These are phyloP conservation scores for Cucumis hystrix DNA, from an alignment of 306 rosid species.

Conservation along the genomic window DNA sequence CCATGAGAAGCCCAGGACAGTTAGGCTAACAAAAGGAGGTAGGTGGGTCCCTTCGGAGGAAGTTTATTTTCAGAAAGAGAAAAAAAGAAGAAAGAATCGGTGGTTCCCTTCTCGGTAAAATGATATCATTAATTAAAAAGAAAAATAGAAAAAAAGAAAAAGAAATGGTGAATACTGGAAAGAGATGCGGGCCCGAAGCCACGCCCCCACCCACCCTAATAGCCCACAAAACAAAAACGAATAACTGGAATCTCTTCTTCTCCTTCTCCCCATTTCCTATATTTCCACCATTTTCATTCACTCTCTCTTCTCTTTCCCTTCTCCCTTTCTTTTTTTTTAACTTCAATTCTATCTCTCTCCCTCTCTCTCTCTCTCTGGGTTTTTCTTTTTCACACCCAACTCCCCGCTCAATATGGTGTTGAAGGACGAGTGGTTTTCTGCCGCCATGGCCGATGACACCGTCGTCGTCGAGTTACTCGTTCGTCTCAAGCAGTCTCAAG, in stretches of 20 bases:
- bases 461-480: constrained; percentile 40
- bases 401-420: background rate
- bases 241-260: background rate
- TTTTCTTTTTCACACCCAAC: background rate
- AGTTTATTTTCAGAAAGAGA: background rate
- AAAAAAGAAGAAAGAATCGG: background rate
- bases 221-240: background rate
- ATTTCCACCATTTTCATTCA: background rate
- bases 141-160: background rate
- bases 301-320: too few species aligned
- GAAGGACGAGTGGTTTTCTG: constrained; percentile 25
- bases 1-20: background rate
- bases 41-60: background rate
- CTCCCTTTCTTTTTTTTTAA: background rate
- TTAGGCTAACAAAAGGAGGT: background rate
- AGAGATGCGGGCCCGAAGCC: background rate
- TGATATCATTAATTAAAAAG: background rate
- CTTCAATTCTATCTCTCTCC: background rate
- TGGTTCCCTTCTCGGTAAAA: background rate
- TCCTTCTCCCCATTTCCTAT: background rate
- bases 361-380: background rate
- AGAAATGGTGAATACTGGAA: background rate
- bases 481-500: constrained; percentile 26
- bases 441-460: constrained; percentile 39
- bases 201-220: background rate